These are phyloP conservation scores for Triangularia setosa DNA, from an alignment of 2,329 filamentous ascomycete genomes.

Conservation along the genomic window DNA sequence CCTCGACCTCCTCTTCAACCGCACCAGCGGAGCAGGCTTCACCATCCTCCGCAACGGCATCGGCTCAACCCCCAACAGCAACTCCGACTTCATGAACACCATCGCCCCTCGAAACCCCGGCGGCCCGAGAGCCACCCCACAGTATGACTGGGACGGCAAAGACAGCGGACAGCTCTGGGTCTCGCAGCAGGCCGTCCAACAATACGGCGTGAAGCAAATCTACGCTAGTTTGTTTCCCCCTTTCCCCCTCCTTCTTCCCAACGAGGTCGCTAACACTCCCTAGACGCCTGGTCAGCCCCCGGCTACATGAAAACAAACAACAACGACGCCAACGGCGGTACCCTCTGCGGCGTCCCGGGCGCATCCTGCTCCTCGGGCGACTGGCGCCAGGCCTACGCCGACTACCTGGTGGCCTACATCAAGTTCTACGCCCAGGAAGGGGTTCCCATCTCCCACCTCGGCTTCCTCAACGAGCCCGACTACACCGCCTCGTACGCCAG, in stretches of 20 bases:
- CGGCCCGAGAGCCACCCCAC: slow-evolving; percentile 36
- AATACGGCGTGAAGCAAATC: slow-evolving; percentile 36
- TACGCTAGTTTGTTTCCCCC: slow-evolving; percentile 31
- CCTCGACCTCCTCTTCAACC: slow-evolving; percentile 43
- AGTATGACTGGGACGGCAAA: slow-evolving; percentile 44
- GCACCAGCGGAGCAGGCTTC: slow-evolving; percentile 41
- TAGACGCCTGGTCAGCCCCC: slow-evolving; percentile 44
- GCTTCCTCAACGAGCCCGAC: slow-evolving; percentile 47
- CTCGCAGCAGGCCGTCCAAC: slow-evolving; percentile 42
- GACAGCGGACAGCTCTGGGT: slow-evolving; percentile 50
- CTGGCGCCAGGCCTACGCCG: slow-evolving; percentile 46
- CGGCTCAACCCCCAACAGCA: slow-evolving; percentile 39
- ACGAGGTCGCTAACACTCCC: no score
- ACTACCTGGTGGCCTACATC: slow-evolving; percentile 46
- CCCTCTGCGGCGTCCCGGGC: slow-evolving; percentile 37
- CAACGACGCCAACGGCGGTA: slow-evolving; percentile 31
- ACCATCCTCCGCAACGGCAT: slow-evolving; percentile 45
- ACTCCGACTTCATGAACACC: slow-evolving; percentile 34
- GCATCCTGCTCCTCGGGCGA: slow-evolving; percentile 38
- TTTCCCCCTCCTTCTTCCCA: not conserved
- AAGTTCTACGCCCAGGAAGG: slow-evolving; percentile 42
- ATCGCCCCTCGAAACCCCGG: slow-evolving; percentile 45
- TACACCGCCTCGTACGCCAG: slow-evolving; percentile 39
- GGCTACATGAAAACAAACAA: slow-evolving; percentile 47
- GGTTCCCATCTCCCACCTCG: slow-evolving; percentile 43